Evolutionary conservation across 2,329 filamentous ascomycete species (phyloP), one percentile per base, ranked within the genome.

Genomic region (Xylaria multiplex): DNA sequence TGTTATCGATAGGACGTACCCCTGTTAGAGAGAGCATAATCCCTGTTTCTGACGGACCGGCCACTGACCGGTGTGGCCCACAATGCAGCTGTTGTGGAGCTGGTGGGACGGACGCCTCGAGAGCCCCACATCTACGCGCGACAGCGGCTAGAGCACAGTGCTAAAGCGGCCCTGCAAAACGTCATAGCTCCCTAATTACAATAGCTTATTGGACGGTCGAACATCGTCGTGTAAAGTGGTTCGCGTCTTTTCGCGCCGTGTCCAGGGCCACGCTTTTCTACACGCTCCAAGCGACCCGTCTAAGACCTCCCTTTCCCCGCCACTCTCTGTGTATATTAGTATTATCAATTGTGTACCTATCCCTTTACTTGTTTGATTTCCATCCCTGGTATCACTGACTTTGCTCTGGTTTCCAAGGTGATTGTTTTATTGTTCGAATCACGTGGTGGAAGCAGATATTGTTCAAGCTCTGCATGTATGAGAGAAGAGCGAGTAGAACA

Each of bases 241-340:
- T 67, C 66, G 65, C 69, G 69, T 68, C 67, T 70, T 69, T 57
- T 64, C 66, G 65, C 68, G 67, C 54, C 62, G 59, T 61, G 60
- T 65, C 63, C 52, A 45, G 65, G 59, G 59, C 62, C 68, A 67
- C 64, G 45, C 65, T 59, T 59, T 56, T 64, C 30, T 65, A 54
- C 64, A 64, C 53, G 56, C 55, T 19, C 54, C 43, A 13, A 2
- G n/a, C 13, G 46, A 54, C 59, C 56, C 65, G 35, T 48, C 53
- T 49, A 35, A 59, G 46, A 11, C 43, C 62, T 64, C 45, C 19
- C 57, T 43, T 40, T 49, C 61, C 64, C 68, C 67, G 69, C 70
- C 70, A 70, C 70, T 70, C 37, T 63, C 37, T 30, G 48, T 69
- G 48, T 64, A 55, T 59, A 65, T 63, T 63, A 40, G 57, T n/a